phyloP scores from a whole-genome alignment of 768 basidiomycete genomes.

The Mycena rosella region DNA sequence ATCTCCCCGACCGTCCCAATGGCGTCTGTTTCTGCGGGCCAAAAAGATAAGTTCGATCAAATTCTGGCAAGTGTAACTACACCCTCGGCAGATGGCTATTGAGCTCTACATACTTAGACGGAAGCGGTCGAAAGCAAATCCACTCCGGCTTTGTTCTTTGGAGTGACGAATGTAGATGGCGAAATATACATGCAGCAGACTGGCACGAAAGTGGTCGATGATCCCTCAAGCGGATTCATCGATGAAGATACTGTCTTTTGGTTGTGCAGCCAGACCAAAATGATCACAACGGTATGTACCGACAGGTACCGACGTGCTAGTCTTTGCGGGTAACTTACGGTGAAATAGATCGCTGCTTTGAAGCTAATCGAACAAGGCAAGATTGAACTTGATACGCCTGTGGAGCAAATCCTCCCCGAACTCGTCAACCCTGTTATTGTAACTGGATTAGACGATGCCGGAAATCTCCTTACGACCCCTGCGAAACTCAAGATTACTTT shows the following conservation, averaged over 20 bases:
- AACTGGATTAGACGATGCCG: slow-evolving; percentile 30
- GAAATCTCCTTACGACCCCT: slow-evolving; percentile 26
- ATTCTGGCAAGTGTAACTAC: background rate
- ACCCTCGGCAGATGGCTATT: too few species aligned
- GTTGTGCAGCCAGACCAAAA: slow-evolving; percentile 28
- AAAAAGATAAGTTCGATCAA: background rate
- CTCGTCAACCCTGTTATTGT: slow-evolving; percentile 44
- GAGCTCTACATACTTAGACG: background rate
- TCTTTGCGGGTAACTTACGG: background rate
- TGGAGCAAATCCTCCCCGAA: slow-evolving; percentile 44
- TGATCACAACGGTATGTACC: slow-evolving; percentile 23
- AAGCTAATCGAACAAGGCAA: slow-evolving; percentile 48
- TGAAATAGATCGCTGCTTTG: slow-evolving; percentile 46
- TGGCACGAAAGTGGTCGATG: slow-evolving; percentile 15
- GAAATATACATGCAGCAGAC: slow-evolving; percentile 12
- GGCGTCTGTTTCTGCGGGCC: background rate
- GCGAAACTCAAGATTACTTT: slow-evolving; percentile 42
- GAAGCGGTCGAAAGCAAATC: slow-evolving; percentile 12
- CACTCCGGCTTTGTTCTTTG: slow-evolving; percentile 10
- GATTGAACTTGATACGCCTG: slow-evolving; percentile 42
- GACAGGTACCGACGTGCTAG: too few species aligned
- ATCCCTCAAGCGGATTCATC: slow-evolving; percentile 6
- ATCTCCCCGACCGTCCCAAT: too few species aligned
- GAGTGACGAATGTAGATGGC: slow-evolving; percentile 4
- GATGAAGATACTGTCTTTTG: slow-evolving; percentile 22